phyloP scores from a whole-genome alignment of 371 early-diverging fungal species.

The Mortierella sp. region DNA sequence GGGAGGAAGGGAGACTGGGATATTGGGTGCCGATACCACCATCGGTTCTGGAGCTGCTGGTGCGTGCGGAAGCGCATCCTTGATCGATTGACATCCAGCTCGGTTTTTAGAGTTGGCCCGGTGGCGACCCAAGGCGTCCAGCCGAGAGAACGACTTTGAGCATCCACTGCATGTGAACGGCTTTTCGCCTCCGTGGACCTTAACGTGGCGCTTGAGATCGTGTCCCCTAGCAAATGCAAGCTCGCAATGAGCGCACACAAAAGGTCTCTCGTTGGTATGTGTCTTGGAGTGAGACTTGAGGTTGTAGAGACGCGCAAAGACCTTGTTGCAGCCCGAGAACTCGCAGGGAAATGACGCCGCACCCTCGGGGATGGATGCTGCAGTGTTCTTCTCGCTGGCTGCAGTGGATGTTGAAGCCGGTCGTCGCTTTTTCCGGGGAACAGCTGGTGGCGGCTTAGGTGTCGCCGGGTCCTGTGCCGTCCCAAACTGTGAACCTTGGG shows the following conservation, averaged over 20 bases:
- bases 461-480: slow-evolving; percentile 23
- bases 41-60: slow-evolving; percentile 5
- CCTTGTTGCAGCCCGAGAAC: slow-evolving; percentile 79
- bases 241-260: slow-evolving; percentile 78
- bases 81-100: slow-evolving; percentile 17
- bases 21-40: background rate
- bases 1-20: background rate
- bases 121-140: slow-evolving; percentile 61
- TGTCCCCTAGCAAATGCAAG: slow-evolving; percentile 89
- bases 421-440: slow-evolving; percentile 19
- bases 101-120: slow-evolving; percentile 25
- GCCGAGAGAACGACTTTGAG: slow-evolving; percentile 75
- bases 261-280: slow-evolving; percentile 85
- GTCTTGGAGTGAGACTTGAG: slow-evolving; percentile 85
- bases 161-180: slow-evolving; percentile 86
- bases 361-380: slow-evolving; percentile 39
- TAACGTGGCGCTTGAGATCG: slow-evolving; percentile 87
- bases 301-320: slow-evolving; percentile 82
- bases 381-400: slow-evolving; percentile 18
- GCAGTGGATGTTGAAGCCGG: background rate
- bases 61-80: background rate
- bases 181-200: slow-evolving; percentile 86
- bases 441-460: slow-evolving; percentile 11
- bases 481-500: slow-evolving; percentile 38
- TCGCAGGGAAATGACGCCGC: slow-evolving; percentile 66